A percentile compares a stretch with the other conserved stretches of the same genome.
phyloP scores from a whole-genome alignment of 768 basidiomycete species.

The Sporobolomyces pararoseus region DNA sequence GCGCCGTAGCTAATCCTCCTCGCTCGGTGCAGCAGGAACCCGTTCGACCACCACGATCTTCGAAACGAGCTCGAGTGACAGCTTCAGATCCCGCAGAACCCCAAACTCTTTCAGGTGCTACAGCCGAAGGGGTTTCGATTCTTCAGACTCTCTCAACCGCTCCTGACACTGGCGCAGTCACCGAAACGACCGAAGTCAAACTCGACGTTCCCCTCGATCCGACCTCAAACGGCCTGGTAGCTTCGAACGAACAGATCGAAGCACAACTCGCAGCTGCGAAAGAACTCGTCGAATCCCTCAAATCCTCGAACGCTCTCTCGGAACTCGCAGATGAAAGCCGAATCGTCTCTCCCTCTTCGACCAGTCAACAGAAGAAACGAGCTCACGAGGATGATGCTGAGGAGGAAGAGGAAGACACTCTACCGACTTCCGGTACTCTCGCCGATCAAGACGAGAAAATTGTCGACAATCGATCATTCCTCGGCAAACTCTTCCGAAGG shows the following conservation, averaged over 20 bases:
- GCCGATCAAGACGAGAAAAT: constrained; percentile 33
- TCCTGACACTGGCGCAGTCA: constrained; percentile 19
- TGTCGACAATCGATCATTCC: constrained; percentile 41
- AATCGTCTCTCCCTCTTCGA: not conserved
- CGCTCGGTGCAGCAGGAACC: constrained; percentile 5
- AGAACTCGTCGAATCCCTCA: constrained; percentile 40
- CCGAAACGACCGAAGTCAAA: constrained; percentile 42
- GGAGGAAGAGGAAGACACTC: constrained; percentile 16
- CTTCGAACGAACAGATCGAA: constrained; percentile 32
- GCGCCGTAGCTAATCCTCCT: not conserved
- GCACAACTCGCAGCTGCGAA: constrained; percentile 33
- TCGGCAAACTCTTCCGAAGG: constrained; percentile 38
- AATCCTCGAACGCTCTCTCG: constrained; percentile 25
- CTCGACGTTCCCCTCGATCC: constrained; percentile 35
- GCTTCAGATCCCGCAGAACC: constrained; percentile 14
- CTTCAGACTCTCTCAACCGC: constrained; percentile 33
- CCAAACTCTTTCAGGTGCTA: constrained; percentile 28
- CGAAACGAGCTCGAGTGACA: constrained; percentile 34
- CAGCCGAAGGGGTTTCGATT: constrained; percentile 34
- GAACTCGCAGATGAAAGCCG: constrained; percentile 12
- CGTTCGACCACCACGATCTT: constrained; percentile 30
- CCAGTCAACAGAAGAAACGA: constrained; percentile 26
- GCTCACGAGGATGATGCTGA: constrained; percentile 29
- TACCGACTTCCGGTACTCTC: constrained; percentile 25
- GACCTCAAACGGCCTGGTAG: constrained; percentile 23